Conservation (phyloP, 768 basidiomycete species). For the Ramaria sp. region DNA sequence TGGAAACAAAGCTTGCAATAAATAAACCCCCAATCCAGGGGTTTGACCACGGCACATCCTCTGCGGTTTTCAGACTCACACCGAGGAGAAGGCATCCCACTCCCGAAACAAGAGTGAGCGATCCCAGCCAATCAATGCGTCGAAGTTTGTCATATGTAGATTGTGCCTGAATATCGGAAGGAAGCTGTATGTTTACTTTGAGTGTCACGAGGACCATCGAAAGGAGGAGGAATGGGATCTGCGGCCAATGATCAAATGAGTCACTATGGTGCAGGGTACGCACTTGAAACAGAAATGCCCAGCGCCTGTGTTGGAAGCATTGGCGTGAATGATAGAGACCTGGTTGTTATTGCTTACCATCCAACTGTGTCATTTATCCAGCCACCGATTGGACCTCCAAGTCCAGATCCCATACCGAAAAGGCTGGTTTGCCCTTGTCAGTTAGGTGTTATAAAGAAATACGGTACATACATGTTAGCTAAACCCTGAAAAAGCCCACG, state of each 20-base stretch:
- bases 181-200: conserved; percentile 71
- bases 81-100: conserved; percentile 66
- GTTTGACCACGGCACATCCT: conserved; percentile 67
- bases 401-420: conserved; percentile 73
- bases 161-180: conserved; percentile 54
- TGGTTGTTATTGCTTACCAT: conserved; percentile 43
- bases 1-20: conserved; percentile 41
- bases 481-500: conserved; percentile 88
- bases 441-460: not conserved
- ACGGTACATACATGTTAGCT: conserved; percentile 62
- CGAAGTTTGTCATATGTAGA: conserved; percentile 50
- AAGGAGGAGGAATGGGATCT: conserved; percentile 64
- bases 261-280: not conserved
- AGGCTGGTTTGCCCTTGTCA: conserved; percentile 35
- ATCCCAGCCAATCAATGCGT: conserved; percentile 80
- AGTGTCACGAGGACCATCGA: conserved; percentile 59
- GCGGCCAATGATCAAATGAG: not conserved
- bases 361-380: conserved; percentile 81
- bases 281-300: conserved; percentile 45
- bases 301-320: conserved; percentile 43
- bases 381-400: conserved; percentile 74
- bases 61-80: conserved; percentile 68
- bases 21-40: conserved; percentile 64
- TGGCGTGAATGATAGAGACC: not conserved
- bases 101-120: conserved; percentile 62